Percentiles rank a stretch among this genome's conserved stretches.
These are phyloP conservation scores for Cercospora zeina DNA, from an alignment of 2,329 filamentous ascomycete genomes.

Conservation along the genomic window DNA sequence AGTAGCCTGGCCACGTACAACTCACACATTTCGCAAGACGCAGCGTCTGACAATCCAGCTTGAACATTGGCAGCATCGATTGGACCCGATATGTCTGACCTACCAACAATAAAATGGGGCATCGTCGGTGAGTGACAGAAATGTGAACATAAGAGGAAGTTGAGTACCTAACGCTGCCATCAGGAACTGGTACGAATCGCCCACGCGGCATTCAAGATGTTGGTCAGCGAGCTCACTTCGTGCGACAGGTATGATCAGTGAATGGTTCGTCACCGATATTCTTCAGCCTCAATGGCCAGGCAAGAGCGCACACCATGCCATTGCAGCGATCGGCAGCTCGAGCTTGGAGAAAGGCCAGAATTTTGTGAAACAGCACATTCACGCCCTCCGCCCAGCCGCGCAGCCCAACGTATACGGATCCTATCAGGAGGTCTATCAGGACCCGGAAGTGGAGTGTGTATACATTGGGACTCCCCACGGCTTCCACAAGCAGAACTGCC, in stretches of 20 bases:
- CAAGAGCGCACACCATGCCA: slow-evolving; percentile 33
- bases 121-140: slow-evolving; percentile 22
- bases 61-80: not conserved
- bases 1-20: not conserved
- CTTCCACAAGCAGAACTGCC: slow-evolving; percentile 49
- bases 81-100: slow-evolving; percentile 12
- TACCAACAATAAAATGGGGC: slow-evolving; percentile 23
- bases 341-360: slow-evolving; percentile 26
- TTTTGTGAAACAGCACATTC: slow-evolving; percentile 21
- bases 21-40: not conserved
- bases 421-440: slow-evolving; percentile 47
- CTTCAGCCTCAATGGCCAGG: slow-evolving; percentile 44
- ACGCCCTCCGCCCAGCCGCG: slow-evolving; percentile 15
- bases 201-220: no score
- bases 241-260: slow-evolving; percentile 46
- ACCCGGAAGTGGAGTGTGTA: slow-evolving; percentile 48
- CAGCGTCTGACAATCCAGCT: not conserved
- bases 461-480: slow-evolving; percentile 52
- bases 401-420: slow-evolving; percentile 44
- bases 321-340: slow-evolving; percentile 26
- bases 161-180: not conserved
- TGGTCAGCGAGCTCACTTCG: not conserved
- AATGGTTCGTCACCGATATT: slow-evolving; percentile 51
- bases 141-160: no score
- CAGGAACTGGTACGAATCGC: slow-evolving; percentile 2